Conservation (phyloP, 1,139 yeast species). For the Geotrichum carabidarum region DNA sequence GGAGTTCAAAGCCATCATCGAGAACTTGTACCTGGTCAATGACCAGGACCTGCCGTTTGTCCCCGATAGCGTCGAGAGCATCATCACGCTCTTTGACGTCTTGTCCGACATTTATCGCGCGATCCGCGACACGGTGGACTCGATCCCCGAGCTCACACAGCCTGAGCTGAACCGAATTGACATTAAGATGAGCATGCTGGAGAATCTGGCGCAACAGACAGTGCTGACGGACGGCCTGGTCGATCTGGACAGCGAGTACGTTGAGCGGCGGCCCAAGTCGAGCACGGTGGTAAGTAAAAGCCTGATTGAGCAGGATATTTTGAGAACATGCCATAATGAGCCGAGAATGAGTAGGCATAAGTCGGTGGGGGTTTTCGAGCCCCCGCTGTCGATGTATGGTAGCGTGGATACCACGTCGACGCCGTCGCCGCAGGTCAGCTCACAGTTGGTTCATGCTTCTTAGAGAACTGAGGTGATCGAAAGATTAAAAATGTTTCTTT, state of each 20-base stretch:
- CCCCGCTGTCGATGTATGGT: too few relatives aligned
- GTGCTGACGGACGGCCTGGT: slow-evolving; percentile 4
- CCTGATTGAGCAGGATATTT: slow-evolving; percentile 11
- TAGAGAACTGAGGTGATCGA: too few relatives aligned
- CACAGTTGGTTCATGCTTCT: too few relatives aligned
- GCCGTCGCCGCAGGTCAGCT: too few relatives aligned
- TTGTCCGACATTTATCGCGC: slow-evolving; percentile 6
- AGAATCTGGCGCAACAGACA: not conserved
- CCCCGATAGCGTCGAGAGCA: slow-evolving; percentile 12
- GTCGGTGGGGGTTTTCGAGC: too few relatives aligned
- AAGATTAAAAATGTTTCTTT: not conserved
- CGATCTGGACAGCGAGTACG: slow-evolving; percentile 5
- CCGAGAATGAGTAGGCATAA: too few relatives aligned
- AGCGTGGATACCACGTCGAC: too few relatives aligned
- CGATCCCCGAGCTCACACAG: not conserved
- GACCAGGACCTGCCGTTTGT: slow-evolving; percentile 13
- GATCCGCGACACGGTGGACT: not conserved
- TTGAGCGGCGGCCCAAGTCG: not conserved
- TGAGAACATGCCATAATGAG: not conserved
- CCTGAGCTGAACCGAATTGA: slow-evolving; percentile 1
- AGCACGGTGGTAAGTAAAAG: not conserved
- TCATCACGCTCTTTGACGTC: slow-evolving; percentile 10
- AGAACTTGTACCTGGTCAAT: slow-evolving; percentile 2
- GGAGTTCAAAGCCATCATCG: not conserved
- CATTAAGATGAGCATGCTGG: not conserved